Evolutionary conservation across 108 stramenopile species (phyloP).

Genomic region (Fistulifera solaris): DNA sequence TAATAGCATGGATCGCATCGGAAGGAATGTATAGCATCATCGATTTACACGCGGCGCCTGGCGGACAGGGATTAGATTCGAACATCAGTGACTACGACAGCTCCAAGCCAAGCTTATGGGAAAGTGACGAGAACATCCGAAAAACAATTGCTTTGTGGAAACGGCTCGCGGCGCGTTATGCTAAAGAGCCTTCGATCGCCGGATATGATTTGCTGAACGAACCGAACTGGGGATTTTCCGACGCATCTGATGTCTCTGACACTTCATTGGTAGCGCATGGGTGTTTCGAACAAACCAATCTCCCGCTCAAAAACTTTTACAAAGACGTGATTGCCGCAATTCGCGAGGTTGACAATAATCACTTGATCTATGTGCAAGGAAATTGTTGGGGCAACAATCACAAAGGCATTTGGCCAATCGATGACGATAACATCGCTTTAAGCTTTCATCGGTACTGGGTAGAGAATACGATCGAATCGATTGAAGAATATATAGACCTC

Average conservation of each 20-base stretch:
- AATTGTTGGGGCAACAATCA: slow-evolving; percentile 3
- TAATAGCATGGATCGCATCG: background rate
- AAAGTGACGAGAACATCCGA: background rate
- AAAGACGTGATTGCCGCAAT: background rate
- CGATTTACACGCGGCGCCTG: slow-evolving; percentile 1
- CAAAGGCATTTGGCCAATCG: slow-evolving; percentile 2
- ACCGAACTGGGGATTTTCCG: background rate
- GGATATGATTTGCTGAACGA: slow-evolving; percentile 1
- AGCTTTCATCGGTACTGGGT: slow-evolving; percentile 2
- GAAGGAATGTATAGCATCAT: background rate
- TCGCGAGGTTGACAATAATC: background rate
- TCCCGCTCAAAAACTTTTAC: background rate
- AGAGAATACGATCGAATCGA: background rate
- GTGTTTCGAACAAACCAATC: background rate
- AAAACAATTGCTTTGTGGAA: slow-evolving; percentile 1
- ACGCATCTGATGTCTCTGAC: background rate
- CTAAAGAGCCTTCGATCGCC: background rate
- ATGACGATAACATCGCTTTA: background rate
- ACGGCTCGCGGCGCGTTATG: background rate
- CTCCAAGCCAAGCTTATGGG: slow-evolving; percentile 1
- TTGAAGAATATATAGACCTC: background rate
- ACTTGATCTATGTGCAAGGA: background rate
- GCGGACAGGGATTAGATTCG: background rate
- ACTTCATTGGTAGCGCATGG: background rate
- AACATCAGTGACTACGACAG: background rate